phyloP scores from a whole-genome alignment of 306 rosid species.

The Cucurbita argyrosperma region DNA sequence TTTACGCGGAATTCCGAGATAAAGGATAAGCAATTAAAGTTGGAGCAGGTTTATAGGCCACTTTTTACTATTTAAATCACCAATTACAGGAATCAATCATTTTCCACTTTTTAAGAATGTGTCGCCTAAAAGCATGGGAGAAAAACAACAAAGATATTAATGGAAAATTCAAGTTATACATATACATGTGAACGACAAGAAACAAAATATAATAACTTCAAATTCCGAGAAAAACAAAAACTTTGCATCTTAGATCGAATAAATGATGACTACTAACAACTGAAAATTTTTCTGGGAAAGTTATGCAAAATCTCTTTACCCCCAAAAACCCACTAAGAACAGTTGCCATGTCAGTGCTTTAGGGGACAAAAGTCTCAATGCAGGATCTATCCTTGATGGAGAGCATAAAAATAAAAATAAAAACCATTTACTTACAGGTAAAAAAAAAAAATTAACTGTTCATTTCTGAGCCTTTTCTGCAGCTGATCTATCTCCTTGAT shows the following conservation, averaged over 20 bases:
- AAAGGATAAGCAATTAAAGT: background rate
- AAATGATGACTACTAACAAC: constrained; percentile 9
- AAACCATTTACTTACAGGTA: constrained; percentile 3
- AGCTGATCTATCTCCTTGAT: background rate
- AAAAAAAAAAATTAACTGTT: constrained; percentile 13
- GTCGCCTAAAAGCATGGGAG: background rate
- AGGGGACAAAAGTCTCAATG: constrained; percentile 3
- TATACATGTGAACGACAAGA: background rate
- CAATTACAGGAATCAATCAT: background rate
- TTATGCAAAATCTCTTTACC: constrained; percentile 4
- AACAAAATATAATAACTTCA: constrained; percentile 3
- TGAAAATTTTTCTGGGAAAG: constrained; percentile 12
- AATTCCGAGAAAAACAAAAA: constrained; percentile 8
- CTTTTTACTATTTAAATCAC: background rate
- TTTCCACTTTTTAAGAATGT: background rate
- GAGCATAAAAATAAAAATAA: background rate
- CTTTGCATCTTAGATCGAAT: constrained; percentile 5
- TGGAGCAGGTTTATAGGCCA: background rate
- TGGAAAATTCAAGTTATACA: background rate
- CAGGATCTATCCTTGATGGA: constrained; percentile 15
- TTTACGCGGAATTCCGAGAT: background rate
- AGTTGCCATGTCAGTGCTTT: constrained; percentile 8
- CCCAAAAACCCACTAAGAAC: constrained; percentile 11
- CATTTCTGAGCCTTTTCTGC: constrained; percentile 5
- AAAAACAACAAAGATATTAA: background rate